A percentile compares a stretch with the other conserved stretches of the same genome.
These are phyloP conservation scores for Diphasiastrum complanatum DNA, from an alignment of 83 land plant genomes.

Conservation along the genomic window DNA sequence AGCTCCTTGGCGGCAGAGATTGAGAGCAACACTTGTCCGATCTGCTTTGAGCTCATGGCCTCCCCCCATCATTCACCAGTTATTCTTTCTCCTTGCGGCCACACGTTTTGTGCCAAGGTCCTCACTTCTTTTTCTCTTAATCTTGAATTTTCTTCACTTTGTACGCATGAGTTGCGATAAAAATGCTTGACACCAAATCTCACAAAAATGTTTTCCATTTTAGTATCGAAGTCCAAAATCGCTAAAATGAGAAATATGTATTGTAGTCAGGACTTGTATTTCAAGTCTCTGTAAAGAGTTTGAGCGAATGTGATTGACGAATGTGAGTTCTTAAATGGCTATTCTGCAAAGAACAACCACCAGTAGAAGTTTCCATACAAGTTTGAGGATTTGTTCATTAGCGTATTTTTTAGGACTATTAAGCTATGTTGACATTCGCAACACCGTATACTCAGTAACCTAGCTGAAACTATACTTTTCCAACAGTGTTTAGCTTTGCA, in stretches of 20 bases:
- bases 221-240: no score
- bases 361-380: no score
- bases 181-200: neutral
- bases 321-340: no score
- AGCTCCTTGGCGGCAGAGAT: slow-evolving; percentile 19
- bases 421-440: no score
- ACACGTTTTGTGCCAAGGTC: slow-evolving; percentile 18
- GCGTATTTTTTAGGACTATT: no score
- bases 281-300: no score
- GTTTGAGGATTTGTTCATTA: no score
- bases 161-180: neutral
- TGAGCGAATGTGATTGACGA: no score
- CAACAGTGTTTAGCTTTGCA: slow-evolving; percentile 9
- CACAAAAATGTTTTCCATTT: no score
- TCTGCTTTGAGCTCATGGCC: slow-evolving; percentile 9
- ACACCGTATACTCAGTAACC: neutral
- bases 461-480: slow-evolving; percentile 1
- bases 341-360: no score
- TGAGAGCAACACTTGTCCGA: slow-evolving; percentile 4
- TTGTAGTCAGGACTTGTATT: no score
- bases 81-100: slow-evolving; percentile 13
- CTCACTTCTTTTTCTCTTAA: neutral
- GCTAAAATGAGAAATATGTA: no score
- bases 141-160: neutral
- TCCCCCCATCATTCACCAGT: slow-evolving; percentile 7